Conservation (phyloP, 2,329 filamentous ascomycete species). For the Epichloe sylvatica region DNA sequence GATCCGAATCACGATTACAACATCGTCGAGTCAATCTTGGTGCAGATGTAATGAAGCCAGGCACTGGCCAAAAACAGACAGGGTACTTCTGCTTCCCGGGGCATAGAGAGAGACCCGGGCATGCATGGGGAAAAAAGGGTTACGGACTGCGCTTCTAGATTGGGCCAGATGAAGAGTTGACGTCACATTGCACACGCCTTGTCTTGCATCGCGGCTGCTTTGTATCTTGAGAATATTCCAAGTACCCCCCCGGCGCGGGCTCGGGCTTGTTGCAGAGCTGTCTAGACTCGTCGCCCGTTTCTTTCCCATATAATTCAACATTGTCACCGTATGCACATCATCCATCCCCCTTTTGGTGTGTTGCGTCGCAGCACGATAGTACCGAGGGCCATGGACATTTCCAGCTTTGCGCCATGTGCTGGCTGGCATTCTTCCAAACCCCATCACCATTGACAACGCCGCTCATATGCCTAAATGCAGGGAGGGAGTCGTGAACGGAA, state of each 20-base stretch:
- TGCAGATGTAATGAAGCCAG: conserved; percentile 30
- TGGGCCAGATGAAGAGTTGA: not conserved
- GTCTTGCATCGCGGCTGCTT: too few relatives aligned
- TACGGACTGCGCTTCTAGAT: too few relatives aligned
- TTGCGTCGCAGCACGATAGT: not conserved
- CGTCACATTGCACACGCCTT: too few relatives aligned
- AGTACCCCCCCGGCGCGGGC: not conserved
- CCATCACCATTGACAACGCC: conserved; percentile 4
- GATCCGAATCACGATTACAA: too few relatives aligned
- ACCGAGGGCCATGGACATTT: not conserved
- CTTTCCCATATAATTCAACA: not conserved
- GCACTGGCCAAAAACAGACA: conserved; percentile 27
- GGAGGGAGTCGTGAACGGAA: not conserved
- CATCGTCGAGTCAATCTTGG: too few relatives aligned
- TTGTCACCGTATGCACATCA: not conserved
- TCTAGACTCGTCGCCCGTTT: not conserved
- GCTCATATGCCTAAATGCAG: conserved; percentile 3
- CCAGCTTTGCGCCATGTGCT: not conserved
- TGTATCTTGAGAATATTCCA: not conserved
- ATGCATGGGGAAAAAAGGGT: too few relatives aligned
- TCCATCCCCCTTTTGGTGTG: not conserved
- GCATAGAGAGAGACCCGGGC: too few relatives aligned
- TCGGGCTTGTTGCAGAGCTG: too few relatives aligned
- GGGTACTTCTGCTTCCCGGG: conserved; percentile 27
- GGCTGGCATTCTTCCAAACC: not conserved